Evolutionary conservation across 768 basidiomycete species (phyloP), one percentile per base, ranked within the genome.

Genomic region (Mycena polygramma): DNA sequence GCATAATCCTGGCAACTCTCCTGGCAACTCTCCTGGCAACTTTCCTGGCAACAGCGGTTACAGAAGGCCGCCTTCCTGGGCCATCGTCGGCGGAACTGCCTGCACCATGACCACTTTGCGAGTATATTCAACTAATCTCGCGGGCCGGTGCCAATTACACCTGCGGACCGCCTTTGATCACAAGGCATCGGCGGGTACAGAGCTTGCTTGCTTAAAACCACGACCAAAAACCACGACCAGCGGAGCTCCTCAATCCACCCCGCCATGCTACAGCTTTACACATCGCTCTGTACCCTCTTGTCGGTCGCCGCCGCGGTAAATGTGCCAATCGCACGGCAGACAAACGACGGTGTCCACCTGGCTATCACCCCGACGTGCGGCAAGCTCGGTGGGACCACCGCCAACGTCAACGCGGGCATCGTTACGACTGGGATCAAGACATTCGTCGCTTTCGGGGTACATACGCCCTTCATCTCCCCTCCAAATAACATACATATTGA

Each of bases 401-500:
- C 85, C 1, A 85, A 89, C 68, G 80, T 87, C 15, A 89, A 87
- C 53, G 86, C 85, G 0, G 89, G 89, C 0, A 73, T 89, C 17
- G 45, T 77, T 52, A 77, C 85, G n/a, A 30, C 68, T 0, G 67
- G 54, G 2, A 79, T 83, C 70, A 83, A 83, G 68, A 89, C 85
- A 7, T 83, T 89, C 48, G 88, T 89, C 1, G 81, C 87, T 1
- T 89, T 89, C 66, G 86, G 87, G 26, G 88, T 87, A 73, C 53
- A 80, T 30, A 41, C 10, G 41, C 78, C 37, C 52, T 41, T 10
- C 39, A 51, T 19, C 30, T 6, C 30, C n/a, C n/a, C n/a, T 43
- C 51, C 30, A 24, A 39, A 13, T 39, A 39, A n/a, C 22, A 46
- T 59, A 11, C 2, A 41, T 41, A 19, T 30, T 49, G 41, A 59